A percentile compares a stretch with the other conserved stretches of the same genome.
These are phyloP conservation scores for Postia placenta DNA, from an alignment of 768 basidiomycete species.

Conservation along the genomic window DNA sequence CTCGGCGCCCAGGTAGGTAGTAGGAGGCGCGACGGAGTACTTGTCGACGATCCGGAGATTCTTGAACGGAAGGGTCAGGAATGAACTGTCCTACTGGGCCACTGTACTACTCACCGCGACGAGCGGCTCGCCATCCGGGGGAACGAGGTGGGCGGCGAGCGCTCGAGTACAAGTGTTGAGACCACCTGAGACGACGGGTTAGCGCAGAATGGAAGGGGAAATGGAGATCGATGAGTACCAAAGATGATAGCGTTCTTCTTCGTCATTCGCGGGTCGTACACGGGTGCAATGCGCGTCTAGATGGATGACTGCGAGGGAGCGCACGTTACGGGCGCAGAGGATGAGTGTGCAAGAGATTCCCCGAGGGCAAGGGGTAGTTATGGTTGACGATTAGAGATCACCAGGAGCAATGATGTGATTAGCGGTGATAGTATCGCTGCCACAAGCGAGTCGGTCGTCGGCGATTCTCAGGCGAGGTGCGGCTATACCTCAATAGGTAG, in stretches of 20 bases:
- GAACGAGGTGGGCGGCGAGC: slow-evolving; percentile 63
- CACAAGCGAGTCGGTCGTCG: neutral
- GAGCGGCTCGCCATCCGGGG: slow-evolving; percentile 57
- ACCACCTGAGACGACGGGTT: slow-evolving; percentile 47
- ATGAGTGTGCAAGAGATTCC: neutral
- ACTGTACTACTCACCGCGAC: slow-evolving; percentile 47
- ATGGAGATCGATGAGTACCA: slow-evolving; percentile 39
- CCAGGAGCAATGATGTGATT: neutral
- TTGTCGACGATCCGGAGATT: slow-evolving; percentile 70
- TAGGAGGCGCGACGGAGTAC: slow-evolving; percentile 66
- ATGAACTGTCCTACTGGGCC: neutral
- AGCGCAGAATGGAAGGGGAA: slow-evolving; percentile 5
- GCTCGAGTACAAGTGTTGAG: slow-evolving; percentile 74
- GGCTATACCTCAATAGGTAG: slow-evolving; percentile 8
- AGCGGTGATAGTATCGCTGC: neutral
- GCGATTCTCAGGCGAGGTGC: neutral
- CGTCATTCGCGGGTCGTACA: slow-evolving; percentile 27
- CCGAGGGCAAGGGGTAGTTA: neutral
- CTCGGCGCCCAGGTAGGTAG: slow-evolving; percentile 70
- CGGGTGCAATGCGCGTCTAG: slow-evolving; percentile 4
- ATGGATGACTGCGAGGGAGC: neutral
- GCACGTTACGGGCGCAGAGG: neutral
- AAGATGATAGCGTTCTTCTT: slow-evolving; percentile 65
- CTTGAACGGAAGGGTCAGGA: slow-evolving; percentile 26
- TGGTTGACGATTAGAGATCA: neutral